Evolutionary conservation across 2,329 filamentous ascomycete species (phyloP), one percentile per base, ranked within the genome.

Genomic region (Colletotrichum karsti): DNA sequence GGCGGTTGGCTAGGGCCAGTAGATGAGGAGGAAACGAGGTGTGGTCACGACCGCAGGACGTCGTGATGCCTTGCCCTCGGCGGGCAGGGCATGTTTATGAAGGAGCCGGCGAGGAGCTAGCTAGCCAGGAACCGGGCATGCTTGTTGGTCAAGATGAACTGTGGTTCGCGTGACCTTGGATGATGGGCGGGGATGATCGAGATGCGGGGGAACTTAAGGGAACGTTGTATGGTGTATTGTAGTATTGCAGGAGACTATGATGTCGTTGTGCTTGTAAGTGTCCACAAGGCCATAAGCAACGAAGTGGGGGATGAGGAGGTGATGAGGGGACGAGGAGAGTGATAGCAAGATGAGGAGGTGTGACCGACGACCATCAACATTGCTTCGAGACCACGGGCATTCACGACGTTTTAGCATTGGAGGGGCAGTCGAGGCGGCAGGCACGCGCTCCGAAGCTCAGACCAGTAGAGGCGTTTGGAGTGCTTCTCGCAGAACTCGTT

Each of bases 231-330:
- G 44, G 26, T 51, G 22, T 58, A 26, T 33, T 37, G 61, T 63
- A 28, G 60, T 65, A 68, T 68, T 65, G 60, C 46, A 46, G 60
- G 51, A 37, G 26, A n/a, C 20, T 53, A 64, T 54, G 53, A 48
- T 67, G 46, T 64, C 59, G 64, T 57, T 46, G 13, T 58, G 28
- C 37, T 30, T 48, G 60, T 48, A 35, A 46, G 60, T 58, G 53
- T 10, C 30, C 64, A 42, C 22, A 22, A 24, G 13, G 15, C 44
- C 39, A 22, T 24, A 24, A 53, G 46, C 30, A 54, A 20, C 18
- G 26, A 51, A 28, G 44, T 33, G 42, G 64, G 26, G 42, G 53
- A 51, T 13, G 35, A 46, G 51, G 51, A 50, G 50, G 24, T 28
- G 28, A 53, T 20, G 20, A 26, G 28, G 35, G 20, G 22, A 28